These are phyloP conservation scores for Salix udensis DNA, from an alignment of 345 rosid genomes.

Conservation along the genomic window DNA sequence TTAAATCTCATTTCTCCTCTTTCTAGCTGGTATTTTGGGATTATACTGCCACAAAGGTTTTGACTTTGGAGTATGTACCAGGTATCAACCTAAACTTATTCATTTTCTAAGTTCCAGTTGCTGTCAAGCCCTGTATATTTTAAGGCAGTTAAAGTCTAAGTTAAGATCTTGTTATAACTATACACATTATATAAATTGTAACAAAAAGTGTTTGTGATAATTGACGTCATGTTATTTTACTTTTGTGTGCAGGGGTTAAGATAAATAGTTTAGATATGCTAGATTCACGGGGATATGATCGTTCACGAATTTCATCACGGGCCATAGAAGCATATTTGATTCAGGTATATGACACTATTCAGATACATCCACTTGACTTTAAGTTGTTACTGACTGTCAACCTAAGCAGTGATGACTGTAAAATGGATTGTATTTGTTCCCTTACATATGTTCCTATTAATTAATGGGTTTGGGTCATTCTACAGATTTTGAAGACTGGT, in stretches of 20 bases:
- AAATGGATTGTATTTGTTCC: not conserved
- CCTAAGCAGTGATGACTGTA: no score
- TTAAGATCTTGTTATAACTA: not conserved
- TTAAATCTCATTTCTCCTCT: constrained; percentile 6
- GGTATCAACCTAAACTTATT: constrained; percentile 44
- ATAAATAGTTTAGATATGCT: constrained; percentile 56
- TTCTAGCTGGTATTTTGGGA: constrained; percentile 87
- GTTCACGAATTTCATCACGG: constrained; percentile 77
- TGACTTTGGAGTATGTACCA: constrained; percentile 98
- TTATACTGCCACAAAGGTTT: constrained; percentile 80
- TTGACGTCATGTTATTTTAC: not conserved
- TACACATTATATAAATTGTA: constrained; percentile 3
- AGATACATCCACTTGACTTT: not conserved
- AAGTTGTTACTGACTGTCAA: not conserved
- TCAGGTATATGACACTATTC: constrained; percentile 50
- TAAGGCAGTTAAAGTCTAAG: not conserved
- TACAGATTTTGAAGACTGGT: constrained; percentile 84
- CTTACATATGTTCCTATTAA: not conserved
- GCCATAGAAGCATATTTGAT: constrained; percentile 89
- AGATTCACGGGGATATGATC: constrained; percentile 56
- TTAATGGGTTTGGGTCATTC: not conserved
- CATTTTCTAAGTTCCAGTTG: constrained; percentile 10
- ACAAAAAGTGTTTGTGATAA: not conserved
- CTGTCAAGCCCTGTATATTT: not conserved
- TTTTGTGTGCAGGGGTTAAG: constrained; percentile 60